These are phyloP conservation scores for Sugiyamaella sp. DNA, from an alignment of 1,139 yeast species.

Conservation along the genomic window DNA sequence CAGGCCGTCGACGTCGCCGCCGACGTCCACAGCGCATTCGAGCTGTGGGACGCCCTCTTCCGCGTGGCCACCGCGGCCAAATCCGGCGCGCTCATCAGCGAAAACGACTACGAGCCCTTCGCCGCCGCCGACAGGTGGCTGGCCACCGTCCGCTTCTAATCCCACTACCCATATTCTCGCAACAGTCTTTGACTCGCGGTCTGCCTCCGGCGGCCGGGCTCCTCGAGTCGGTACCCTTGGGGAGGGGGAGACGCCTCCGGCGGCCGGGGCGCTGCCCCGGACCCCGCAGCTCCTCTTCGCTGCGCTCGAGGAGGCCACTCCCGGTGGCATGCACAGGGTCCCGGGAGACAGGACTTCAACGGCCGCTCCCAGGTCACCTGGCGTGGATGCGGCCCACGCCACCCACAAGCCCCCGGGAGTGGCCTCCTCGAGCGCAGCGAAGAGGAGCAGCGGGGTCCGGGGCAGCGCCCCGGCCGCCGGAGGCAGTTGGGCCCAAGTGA, in stretches of 20 bases:
- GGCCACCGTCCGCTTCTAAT: constrained; percentile 10
- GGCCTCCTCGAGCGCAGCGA: not conserved
- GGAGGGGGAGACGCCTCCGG: too few species aligned
- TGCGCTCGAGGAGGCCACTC: not conserved
- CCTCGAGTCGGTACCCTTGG: too few species aligned
- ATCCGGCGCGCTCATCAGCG: constrained; percentile 43
- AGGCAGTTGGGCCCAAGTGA: too few species aligned
- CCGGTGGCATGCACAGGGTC: too few species aligned
- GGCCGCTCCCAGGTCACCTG: too few species aligned
- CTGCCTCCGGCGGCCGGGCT: too few species aligned
- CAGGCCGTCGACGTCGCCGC: constrained; percentile 41
- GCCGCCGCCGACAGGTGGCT: constrained; percentile 52
- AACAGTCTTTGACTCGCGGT: too few species aligned
- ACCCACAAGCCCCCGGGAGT: too few species aligned
- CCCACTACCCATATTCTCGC: too few species aligned
- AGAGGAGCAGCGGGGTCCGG: not conserved
- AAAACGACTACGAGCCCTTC: constrained; percentile 43
- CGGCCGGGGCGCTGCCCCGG: not conserved
- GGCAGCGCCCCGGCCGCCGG: not conserved
- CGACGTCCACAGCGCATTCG: constrained; percentile 51
- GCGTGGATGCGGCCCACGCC: too few species aligned
- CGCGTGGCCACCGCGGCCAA: constrained; percentile 41
- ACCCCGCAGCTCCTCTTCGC: not conserved
- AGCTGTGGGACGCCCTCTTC: constrained; percentile 45
- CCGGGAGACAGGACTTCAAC: too few species aligned